Conservation (phyloP, 2,329 filamentous ascomycete species). For the Fusarium sp. region DNA sequence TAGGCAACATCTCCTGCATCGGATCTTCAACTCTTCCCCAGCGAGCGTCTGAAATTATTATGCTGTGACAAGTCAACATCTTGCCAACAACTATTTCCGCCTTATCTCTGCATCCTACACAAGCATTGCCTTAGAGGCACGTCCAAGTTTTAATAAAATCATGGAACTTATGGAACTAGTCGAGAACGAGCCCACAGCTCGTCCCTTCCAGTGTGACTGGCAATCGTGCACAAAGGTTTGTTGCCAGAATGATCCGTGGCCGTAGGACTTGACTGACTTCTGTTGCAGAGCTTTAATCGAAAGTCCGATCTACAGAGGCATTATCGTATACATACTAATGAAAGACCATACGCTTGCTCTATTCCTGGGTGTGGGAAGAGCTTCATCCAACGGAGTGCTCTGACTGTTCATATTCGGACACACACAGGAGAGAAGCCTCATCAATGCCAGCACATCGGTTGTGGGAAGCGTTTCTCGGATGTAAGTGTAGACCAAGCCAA, state of each 20-base stretch:
- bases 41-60: slow-evolving; percentile 9
- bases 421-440: slow-evolving; percentile 79
- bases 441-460: slow-evolving; percentile 72
- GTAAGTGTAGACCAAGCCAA: slow-evolving; percentile 55
- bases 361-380: slow-evolving; percentile 72
- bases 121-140: not conserved
- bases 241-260: slow-evolving; percentile 5
- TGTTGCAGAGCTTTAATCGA: slow-evolving; percentile 72
- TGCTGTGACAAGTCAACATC: slow-evolving; percentile 24
- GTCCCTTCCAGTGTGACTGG: slow-evolving; percentile 74
- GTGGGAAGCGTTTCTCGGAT: slow-evolving; percentile 76
- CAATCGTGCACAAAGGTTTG: slow-evolving; percentile 69
- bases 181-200: slow-evolving; percentile 70
- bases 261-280: slow-evolving; percentile 14
- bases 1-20: not conserved
- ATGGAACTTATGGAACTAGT: slow-evolving; percentile 74
- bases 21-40: slow-evolving; percentile 1
- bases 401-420: slow-evolving; percentile 76
- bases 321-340: slow-evolving; percentile 77
- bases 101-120: not conserved
- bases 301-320: slow-evolving; percentile 78
- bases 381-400: slow-evolving; percentile 76
- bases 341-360: slow-evolving; percentile 72
- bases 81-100: slow-evolving; percentile 1
- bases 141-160: slow-evolving; percentile 11